phyloP scores from a whole-genome alignment of 495 filamentous ascomycete species.

The Penicillium herquei region DNA sequence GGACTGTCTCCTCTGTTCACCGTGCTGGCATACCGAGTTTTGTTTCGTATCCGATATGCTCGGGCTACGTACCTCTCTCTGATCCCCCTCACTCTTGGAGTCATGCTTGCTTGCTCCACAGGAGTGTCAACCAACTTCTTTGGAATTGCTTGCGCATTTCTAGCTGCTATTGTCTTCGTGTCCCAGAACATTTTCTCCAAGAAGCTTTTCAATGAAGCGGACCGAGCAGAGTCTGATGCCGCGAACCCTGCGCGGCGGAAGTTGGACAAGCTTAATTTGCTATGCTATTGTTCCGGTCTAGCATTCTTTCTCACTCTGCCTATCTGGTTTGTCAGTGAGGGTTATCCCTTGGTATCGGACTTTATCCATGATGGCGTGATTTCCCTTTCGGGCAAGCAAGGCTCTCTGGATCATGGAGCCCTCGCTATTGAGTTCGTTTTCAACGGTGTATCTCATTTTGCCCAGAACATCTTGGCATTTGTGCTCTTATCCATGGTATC shows the following conservation, averaged over 20 bases:
- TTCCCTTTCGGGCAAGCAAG: slow-evolving; percentile 63
- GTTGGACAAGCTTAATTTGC: slow-evolving; percentile 92
- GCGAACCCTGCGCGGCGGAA: slow-evolving; percentile 59
- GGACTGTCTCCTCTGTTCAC: slow-evolving; percentile 97
- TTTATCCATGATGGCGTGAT: slow-evolving; percentile 56
- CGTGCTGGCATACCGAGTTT: slow-evolving; percentile 84
- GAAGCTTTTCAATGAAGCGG: slow-evolving; percentile 95
- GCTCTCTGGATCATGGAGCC: slow-evolving; percentile 73
- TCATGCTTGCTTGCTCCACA: slow-evolving; percentile 92
- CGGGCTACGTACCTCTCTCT: slow-evolving; percentile 88
- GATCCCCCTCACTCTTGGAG: slow-evolving; percentile 84
- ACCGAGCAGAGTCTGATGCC: slow-evolving; percentile 71
- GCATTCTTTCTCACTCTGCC: slow-evolving; percentile 90
- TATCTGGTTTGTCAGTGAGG: slow-evolving; percentile 91
- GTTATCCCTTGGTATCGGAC: slow-evolving; percentile 60
- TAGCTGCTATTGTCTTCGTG: slow-evolving; percentile 90
- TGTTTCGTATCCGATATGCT: slow-evolving; percentile 87
- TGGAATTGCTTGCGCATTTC: slow-evolving; percentile 82
- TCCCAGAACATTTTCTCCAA: slow-evolving; percentile 99
- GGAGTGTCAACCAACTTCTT: slow-evolving; percentile 83
- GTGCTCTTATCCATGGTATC: slow-evolving; percentile 86
- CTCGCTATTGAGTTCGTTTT: slow-evolving; percentile 86
- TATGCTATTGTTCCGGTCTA: slow-evolving; percentile 92
- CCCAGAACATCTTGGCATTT: slow-evolving; percentile 93
- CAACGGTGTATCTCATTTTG: slow-evolving; percentile 96